Percentiles rank a stretch among this genome's conserved stretches.
Conservation (phyloP, 176 grass and related monocot species). For the Secale cereale region DNA sequence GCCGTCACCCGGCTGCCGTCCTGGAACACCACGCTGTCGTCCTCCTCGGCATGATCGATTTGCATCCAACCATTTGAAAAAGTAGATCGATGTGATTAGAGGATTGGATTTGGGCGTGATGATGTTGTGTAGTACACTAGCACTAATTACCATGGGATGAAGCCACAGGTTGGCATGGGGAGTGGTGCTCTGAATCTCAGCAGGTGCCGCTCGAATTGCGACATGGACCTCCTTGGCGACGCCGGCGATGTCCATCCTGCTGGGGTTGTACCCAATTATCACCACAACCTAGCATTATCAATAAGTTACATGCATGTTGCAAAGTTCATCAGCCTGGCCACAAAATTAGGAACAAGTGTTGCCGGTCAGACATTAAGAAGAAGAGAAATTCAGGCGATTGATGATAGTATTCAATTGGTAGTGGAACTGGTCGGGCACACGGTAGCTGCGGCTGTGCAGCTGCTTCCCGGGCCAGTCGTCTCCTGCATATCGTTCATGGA, state of each 20-base stretch:
- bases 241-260: slow-evolving; percentile 34
- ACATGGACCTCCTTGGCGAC: slow-evolving; percentile 59
- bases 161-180: slow-evolving; percentile 43
- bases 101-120: too few species aligned
- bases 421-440: slow-evolving; percentile 43
- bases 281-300: slow-evolving; percentile 37
- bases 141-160: slow-evolving; percentile 21
- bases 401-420: not conserved
- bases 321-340: too few species aligned
- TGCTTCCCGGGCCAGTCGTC: slow-evolving; percentile 58
- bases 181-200: not conserved
- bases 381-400: too few species aligned
- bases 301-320: too few species aligned
- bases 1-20: slow-evolving; percentile 42
- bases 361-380: too few species aligned
- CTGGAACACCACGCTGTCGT: slow-evolving; percentile 44
- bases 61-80: not conserved
- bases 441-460: slow-evolving; percentile 68
- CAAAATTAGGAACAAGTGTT: too few species aligned
- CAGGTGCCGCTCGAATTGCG: slow-evolving; percentile 12
- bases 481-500: not conserved
- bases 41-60: slow-evolving; percentile 28
- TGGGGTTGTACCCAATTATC: slow-evolving; percentile 43
- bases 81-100: too few species aligned
- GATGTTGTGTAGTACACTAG: too few species aligned